Base-by-base conservation (phyloP, 495 filamentous ascomycete species). In the Stereocaulon alpinum region DNA sequence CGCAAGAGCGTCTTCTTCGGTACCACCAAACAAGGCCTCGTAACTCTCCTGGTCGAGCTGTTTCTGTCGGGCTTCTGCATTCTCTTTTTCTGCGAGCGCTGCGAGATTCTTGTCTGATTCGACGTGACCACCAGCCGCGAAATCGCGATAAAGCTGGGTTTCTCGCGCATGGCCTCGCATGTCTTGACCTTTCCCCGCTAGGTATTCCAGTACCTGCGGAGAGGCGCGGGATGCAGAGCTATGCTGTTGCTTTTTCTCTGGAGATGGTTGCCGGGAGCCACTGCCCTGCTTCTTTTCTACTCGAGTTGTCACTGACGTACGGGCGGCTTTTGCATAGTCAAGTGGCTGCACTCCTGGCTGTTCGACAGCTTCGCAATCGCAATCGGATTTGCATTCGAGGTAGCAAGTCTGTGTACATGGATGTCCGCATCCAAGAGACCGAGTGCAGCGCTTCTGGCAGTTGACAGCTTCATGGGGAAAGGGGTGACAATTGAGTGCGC, bases 401-500 rank as follows among this genome's bases (percentile, higher is more conserved):
- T 49, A 37, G 37, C 64, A 66, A 24, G 34, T 12, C 45, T 66
- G 45, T 4, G 29, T 50, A 37, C 64, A 66, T 40, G 15, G 15
- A 44, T 75, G 73, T 1, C 68, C 68, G 60, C 74, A 76, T 0
- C 47, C 20, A 47, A 73, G 66, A 17, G 12, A 20, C n/a, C 54
- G 60, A 15, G 47, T 62, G 50, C 74, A 76, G 20, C 32, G 59
- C 30, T 69, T 37, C 17, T 65, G 56, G 64, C 74, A 75, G 44
- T 37, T 40, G 12, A 73, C 61, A 24, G 52, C 45, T 27, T 65
- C 61, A 47, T 75, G 72, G 2, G 64, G 42, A 49, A 72, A 72
- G 70, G 68, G 67, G 56, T 79, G 76, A 42, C 76, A 80, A 45
- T 40, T 54, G 0, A 72, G 42, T 2, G 51, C 24, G 57, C 77